A percentile compares a stretch with the other conserved stretches of the same genome.
phyloP scores from a whole-genome alignment of 2,329 filamentous ascomycete genomes.

The Phyllachora maydis region DNA sequence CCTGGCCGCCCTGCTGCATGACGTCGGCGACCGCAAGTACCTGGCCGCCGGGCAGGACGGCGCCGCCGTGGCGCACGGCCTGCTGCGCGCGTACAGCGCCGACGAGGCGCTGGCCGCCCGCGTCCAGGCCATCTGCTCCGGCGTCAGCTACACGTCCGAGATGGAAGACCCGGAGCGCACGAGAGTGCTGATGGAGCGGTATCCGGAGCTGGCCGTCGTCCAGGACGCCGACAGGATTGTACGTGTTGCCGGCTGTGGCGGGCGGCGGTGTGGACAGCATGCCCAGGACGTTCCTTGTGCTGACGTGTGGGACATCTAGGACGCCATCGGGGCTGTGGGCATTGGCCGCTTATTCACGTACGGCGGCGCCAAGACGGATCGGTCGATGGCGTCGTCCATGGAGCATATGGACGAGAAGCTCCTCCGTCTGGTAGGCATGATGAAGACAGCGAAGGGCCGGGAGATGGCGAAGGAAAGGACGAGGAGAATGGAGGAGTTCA shows the following conservation, averaged over 20 bases:
- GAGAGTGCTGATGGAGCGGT: slow-evolving; percentile 32
- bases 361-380: slow-evolving; percentile 37
- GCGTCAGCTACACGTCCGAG: slow-evolving; percentile 65
- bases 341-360: slow-evolving; percentile 63
- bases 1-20: slow-evolving; percentile 62
- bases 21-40: slow-evolving; percentile 79
- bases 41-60: slow-evolving; percentile 32
- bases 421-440: slow-evolving; percentile 38
- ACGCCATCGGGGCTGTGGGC: slow-evolving; percentile 74
- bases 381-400: slow-evolving; percentile 41
- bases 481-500: slow-evolving; percentile 27
- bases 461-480: slow-evolving; percentile 31
- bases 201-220: slow-evolving; percentile 65
- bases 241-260: too few species aligned
- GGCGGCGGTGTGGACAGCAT: too few species aligned
- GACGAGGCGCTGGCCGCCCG: slow-evolving; percentile 33
- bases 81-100: slow-evolving; percentile 37
- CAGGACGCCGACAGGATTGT: slow-evolving; percentile 86
- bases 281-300: too few species aligned
- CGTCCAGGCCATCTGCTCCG: slow-evolving; percentile 52
- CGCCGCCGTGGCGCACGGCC: slow-evolving; percentile 29
- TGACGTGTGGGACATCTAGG: too few species aligned
- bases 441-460: slow-evolving; percentile 38
- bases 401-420: slow-evolving; percentile 64
- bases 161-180: slow-evolving; percentile 40